phyloP scores from a whole-genome alignment of 345 rosid genomes.

The Rhodomyrtus tomentosa region DNA sequence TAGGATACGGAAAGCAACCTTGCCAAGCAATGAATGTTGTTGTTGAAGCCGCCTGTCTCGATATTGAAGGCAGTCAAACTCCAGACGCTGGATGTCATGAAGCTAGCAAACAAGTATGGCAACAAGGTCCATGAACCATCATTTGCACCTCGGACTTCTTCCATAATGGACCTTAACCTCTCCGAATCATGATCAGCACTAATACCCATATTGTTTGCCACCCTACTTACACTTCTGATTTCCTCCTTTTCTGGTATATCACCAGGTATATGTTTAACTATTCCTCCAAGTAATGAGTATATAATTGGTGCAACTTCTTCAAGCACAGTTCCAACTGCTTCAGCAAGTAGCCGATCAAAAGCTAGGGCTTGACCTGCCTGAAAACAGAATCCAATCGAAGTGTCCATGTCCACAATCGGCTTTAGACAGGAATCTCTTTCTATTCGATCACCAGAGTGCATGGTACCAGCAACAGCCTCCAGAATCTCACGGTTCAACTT shows the following conservation, averaged over 20 bases:
- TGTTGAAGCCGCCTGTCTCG: conserved; percentile 90
- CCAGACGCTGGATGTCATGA: conserved; percentile 90
- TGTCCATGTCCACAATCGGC: no score
- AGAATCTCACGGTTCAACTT: no score
- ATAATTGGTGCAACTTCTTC: no score
- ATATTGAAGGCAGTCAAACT: conserved; percentile 77
- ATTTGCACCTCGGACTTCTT: conserved; percentile 85
- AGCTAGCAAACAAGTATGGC: conserved; percentile 78
- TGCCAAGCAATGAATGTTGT: conserved; percentile 88
- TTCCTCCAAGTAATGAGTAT: conserved; percentile 62
- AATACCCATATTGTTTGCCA: conserved; percentile 50
- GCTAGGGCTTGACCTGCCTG: no score
- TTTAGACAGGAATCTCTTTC: no score
- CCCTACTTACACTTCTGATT: conserved; percentile 65
- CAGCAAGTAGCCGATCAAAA: no score
- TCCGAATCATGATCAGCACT: conserved; percentile 79
- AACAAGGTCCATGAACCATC: conserved; percentile 90
- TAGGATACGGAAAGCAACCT: conserved; percentile 23
- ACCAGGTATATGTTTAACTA: conserved; percentile 66
- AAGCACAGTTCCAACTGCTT: no score
- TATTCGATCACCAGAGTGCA: no score
- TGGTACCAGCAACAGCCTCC: no score
- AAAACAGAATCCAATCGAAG: no score
- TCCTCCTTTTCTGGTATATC: conserved; percentile 80
- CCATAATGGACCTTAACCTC: conserved; percentile 79